phyloP scores from a whole-genome alignment of 768 basidiomycete species.

The Mrakia hoshinonis region DNA sequence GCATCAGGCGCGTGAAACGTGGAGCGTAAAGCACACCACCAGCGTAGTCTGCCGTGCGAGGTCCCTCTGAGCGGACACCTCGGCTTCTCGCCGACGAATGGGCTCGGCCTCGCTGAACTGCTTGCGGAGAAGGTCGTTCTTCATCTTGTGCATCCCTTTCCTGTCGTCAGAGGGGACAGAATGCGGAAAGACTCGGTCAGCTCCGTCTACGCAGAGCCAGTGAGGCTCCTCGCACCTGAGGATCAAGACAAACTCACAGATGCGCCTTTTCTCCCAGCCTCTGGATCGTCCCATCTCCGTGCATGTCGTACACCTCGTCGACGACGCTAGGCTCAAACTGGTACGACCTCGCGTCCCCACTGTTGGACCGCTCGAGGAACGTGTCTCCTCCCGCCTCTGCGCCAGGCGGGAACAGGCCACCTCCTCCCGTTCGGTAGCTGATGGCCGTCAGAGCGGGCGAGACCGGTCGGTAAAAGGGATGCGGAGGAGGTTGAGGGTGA shows the following conservation, averaged over 20 bases:
- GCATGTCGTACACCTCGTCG: neutral
- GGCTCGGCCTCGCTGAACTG: conserved; percentile 1
- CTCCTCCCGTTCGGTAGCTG: neutral
- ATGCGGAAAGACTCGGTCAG: neutral
- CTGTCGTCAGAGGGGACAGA: neutral
- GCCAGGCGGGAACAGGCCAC: neutral
- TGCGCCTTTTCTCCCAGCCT: neutral
- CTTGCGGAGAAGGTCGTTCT: conserved; percentile 7
- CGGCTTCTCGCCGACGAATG: neutral
- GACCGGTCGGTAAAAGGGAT: neutral
- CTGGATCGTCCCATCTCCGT: neutral
- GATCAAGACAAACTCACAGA: neutral
- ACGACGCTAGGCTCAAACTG: neutral
- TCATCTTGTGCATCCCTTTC: conserved; percentile 4
- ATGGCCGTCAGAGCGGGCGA: neutral
- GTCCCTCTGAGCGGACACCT: neutral
- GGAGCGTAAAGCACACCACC: neutral
- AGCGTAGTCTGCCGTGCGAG: neutral
- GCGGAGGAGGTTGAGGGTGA: neutral
- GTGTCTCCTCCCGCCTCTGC: too few relatives aligned
- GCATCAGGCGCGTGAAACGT: neutral
- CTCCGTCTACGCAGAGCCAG: neutral
- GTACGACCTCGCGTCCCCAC: neutral
- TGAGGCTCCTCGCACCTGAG: neutral
- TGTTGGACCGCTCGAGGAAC: neutral